Evolutionary conservation across 371 early-diverging fungal species (phyloP).

Genomic region (Apophysomyces sp.): DNA sequence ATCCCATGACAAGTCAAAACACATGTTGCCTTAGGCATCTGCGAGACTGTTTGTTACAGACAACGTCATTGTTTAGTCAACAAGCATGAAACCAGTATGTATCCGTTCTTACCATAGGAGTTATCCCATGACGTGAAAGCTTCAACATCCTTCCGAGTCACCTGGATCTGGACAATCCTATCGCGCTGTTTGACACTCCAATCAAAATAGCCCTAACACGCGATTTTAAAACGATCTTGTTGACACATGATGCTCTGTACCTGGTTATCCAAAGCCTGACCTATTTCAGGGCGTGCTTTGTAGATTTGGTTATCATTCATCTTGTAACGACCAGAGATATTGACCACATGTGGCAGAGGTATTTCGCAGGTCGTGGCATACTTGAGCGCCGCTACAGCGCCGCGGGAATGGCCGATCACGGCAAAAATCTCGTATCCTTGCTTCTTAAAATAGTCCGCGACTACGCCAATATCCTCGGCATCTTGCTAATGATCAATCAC

Average conservation of each 20-base stretch:
- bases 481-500: constrained; percentile 26
- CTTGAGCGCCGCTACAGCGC: constrained; percentile 44
- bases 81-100: background rate
- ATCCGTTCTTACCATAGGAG: constrained; percentile 24
- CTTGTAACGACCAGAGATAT: constrained; percentile 47
- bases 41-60: constrained; percentile 33
- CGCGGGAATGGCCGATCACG: constrained; percentile 48
- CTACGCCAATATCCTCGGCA: constrained; percentile 42
- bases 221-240: background rate
- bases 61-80: background rate
- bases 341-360: constrained; percentile 37
- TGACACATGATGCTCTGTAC: background rate
- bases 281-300: background rate
- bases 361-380: constrained; percentile 45
- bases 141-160: constrained; percentile 22
- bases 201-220: constrained; percentile 17
- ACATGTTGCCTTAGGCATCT: constrained; percentile 51
- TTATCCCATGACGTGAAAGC: constrained; percentile 25
- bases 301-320: constrained; percentile 19
- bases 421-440: constrained; percentile 51
- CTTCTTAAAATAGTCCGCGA: constrained; percentile 42
- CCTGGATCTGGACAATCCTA: constrained; percentile 7
- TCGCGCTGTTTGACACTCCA: constrained; percentile 23
- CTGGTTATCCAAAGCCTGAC: constrained; percentile 7
- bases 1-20: constrained; percentile 54